These are phyloP conservation scores for Torulaspora indica DNA, from an alignment of 805 yeast species.

Conservation along the genomic window DNA sequence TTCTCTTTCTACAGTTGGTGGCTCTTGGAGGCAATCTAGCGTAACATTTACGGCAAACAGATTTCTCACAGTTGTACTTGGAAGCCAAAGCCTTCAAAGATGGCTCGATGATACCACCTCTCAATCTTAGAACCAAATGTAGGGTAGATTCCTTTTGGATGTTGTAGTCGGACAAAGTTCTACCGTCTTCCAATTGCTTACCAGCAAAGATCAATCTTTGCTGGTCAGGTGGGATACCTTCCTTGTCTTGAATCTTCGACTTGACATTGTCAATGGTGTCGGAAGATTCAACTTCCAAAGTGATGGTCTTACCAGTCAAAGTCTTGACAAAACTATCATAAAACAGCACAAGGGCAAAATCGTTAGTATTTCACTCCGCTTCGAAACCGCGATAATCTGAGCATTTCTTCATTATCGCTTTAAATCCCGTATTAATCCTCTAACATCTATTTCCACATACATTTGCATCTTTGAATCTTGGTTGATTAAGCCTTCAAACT, in stretches of 20 bases:
- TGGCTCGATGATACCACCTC: conserved; percentile 99
- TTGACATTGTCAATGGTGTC: conserved; percentile 98
- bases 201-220: conserved; percentile 99
- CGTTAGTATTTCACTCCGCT: neutral
- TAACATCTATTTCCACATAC: conserved; percentile 33
- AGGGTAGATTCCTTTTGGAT: conserved; percentile 99
- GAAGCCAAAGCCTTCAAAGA: conserved; percentile 98
- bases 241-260: conserved; percentile 98
- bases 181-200: conserved; percentile 98
- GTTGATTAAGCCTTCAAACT: conserved; percentile 13
- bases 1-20: conserved; percentile 99
- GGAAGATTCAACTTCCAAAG: conserved; percentile 97
- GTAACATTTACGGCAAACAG: conserved; percentile 99
- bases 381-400: neutral
- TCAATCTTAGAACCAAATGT: conserved; percentile 92
- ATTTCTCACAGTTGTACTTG: conserved; percentile 99
- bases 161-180: conserved; percentile 98
- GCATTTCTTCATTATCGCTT: too few relatives aligned
- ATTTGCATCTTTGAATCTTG: conserved; percentile 44
- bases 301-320: conserved; percentile 89
- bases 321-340: conserved; percentile 64
- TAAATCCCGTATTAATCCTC: neutral
- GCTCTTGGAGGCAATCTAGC: conserved; percentile 99
- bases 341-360: conserved; percentile 3
- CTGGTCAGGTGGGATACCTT: conserved; percentile 99